Percentiles rank a stretch among this genome's conserved stretches.
These are phyloP conservation scores for Penicillium carneum DNA, from an alignment of 2,329 filamentous ascomycete genomes.

Conservation along the genomic window DNA sequence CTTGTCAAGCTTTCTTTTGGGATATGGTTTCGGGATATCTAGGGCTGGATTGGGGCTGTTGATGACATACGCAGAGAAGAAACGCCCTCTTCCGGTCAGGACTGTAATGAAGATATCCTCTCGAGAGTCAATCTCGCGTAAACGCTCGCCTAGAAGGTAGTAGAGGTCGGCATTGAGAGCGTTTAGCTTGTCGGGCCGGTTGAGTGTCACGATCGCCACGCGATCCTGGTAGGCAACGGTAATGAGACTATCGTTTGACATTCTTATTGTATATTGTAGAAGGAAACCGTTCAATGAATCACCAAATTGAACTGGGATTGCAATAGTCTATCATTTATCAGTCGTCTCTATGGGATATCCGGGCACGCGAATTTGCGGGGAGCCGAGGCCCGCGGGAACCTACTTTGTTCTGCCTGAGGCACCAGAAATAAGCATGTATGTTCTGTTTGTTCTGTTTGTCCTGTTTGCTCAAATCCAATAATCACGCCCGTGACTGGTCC, in stretches of 20 bases:
- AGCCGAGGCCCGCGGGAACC: conserved; percentile 6
- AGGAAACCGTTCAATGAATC: background rate
- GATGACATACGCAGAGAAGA: conserved; percentile 80
- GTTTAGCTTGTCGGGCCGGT: conserved; percentile 86
- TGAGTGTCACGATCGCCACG: conserved; percentile 84
- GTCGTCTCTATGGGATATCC: background rate
- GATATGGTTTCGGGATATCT: background rate
- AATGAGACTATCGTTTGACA: conserved; percentile 57
- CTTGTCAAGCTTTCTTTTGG: background rate
- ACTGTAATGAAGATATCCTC: conserved; percentile 86
- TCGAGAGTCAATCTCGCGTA: conserved; percentile 78
- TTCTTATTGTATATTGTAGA: conserved; percentile 15
- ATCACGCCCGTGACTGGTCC: conserved; percentile 24
- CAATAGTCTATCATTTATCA: background rate
- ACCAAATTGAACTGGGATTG: background rate
- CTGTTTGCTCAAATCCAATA: conserved; percentile 26
- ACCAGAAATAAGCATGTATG: rapidly evolving
- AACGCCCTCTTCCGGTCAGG: conserved; percentile 78
- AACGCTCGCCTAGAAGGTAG: conserved; percentile 74
- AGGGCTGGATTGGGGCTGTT: background rate
- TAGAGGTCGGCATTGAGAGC: conserved; percentile 76
- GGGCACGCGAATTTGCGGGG: background rate
- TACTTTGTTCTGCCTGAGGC: background rate
- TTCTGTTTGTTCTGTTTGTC: conserved; percentile 24
- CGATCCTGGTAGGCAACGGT: conserved; percentile 70